phyloP scores from a whole-genome alignment of 148 eudicot species.

The Chenopodium berlandieri region DNA sequence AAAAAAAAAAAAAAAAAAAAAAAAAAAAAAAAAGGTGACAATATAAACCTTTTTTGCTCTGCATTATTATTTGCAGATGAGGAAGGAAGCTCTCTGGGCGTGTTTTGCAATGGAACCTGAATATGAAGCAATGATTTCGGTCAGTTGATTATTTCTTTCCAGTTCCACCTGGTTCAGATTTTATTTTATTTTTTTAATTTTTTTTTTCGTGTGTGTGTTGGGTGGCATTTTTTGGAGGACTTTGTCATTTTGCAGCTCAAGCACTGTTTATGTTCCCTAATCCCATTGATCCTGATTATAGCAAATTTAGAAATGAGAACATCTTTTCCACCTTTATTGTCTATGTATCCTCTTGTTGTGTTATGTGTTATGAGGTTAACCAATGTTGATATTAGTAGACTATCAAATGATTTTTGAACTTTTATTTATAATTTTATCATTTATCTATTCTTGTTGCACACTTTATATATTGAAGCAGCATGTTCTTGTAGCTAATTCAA shows the following conservation, averaged over 20 bases:
- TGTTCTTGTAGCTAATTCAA: not conserved
- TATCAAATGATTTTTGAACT: not conserved
- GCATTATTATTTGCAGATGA: conserved; percentile 50
- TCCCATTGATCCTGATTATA: not conserved
- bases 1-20: no score
- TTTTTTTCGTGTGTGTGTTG: no score
- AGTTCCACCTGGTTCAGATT: no score
- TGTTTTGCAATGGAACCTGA: conserved; percentile 90
- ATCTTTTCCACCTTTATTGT: not conserved
- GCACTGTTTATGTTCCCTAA: not conserved
- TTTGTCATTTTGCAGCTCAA: not conserved
- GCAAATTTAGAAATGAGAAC: not conserved
- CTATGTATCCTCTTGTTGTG: not conserved
- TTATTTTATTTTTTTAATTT: no score
- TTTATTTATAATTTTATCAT: not conserved
- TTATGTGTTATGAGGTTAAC: not conserved
- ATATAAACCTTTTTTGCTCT: not conserved
- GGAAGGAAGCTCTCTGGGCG: conserved; percentile 99
- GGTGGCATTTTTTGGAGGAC: no score
- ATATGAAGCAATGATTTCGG: conserved; percentile 91
- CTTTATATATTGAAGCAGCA: not conserved
- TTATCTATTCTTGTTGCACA: not conserved
- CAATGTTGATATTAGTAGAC: not conserved
- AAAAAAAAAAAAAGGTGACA: not conserved
- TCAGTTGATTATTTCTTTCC: conserved; percentile 28